Conservation (phyloP, 257 asterid species). For the Ballota nigra region DNA sequence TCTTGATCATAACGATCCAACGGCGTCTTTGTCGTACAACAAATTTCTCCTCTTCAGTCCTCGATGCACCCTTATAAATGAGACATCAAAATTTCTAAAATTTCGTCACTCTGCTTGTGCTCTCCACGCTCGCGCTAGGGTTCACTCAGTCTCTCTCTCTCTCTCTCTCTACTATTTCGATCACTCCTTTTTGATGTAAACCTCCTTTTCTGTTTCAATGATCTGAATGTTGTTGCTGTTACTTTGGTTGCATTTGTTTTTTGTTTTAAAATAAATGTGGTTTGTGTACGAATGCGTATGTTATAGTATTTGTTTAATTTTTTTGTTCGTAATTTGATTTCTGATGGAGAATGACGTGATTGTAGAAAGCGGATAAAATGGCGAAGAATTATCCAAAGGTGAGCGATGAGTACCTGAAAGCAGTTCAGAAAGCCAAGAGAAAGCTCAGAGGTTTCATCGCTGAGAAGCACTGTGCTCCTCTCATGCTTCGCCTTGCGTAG, state of each 20-base stretch:
- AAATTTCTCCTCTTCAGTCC: slow-evolving; percentile 16
- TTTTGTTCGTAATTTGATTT: neutral
- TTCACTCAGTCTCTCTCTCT: neutral
- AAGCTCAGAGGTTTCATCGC: slow-evolving; percentile 89
- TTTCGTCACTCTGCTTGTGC: slow-evolving; percentile 33
- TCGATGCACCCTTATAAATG: neutral
- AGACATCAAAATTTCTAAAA: neutral
- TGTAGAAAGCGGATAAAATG: slow-evolving; percentile 47
- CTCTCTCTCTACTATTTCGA: neutral
- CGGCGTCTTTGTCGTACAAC: slow-evolving; percentile 24
- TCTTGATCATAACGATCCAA: slow-evolving; percentile 30
- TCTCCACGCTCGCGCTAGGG: slow-evolving; percentile 27
- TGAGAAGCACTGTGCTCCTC: slow-evolving; percentile 87
- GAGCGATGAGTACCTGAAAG: slow-evolving; percentile 73
- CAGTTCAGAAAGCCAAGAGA: slow-evolving; percentile 70
- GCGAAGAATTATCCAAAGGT: slow-evolving; percentile 74
- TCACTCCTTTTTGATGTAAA: slow-evolving; percentile 33
- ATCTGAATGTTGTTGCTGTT: neutral
- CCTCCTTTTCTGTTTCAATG: neutral
- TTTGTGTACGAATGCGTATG: neutral
- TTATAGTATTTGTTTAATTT: neutral
- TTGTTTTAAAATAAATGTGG: neutral
- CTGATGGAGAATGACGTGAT: slow-evolving; percentile 11
- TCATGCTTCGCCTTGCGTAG: slow-evolving; percentile 88
- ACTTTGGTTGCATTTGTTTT: neutral